Percentiles rank a stretch among this genome's conserved stretches.
Conservation (phyloP, 345 rosid species). For the Trapa bicornis region DNA sequence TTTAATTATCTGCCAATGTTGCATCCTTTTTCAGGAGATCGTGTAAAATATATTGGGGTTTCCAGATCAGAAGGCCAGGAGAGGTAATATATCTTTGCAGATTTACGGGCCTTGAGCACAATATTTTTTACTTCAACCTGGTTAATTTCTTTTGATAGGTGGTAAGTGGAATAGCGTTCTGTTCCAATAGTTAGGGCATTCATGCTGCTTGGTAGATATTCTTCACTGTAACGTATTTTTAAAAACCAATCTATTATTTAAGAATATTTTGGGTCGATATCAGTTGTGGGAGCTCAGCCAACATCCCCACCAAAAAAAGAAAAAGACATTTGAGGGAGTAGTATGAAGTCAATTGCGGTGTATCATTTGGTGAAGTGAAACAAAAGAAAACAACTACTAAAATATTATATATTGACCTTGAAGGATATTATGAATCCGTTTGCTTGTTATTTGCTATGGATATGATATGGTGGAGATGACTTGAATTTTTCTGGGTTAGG, state of each 20-base stretch:
- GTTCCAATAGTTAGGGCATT: not conserved
- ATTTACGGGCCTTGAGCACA: not conserved
- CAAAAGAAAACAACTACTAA: not conserved
- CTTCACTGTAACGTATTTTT: not conserved
- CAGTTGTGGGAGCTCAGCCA: not conserved
- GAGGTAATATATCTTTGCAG: constrained; percentile 33
- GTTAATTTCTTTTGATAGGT: not conserved
- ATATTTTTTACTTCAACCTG: not conserved
- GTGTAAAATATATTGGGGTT: constrained; percentile 70
- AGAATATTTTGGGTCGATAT: not conserved
- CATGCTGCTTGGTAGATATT: not conserved
- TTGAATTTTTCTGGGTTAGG: no score
- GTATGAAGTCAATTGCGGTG: not conserved
- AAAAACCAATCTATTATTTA: not conserved
- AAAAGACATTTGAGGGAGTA: not conserved
- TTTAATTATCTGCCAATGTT: not conserved
- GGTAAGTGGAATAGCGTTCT: not conserved
- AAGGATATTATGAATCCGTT: not conserved
- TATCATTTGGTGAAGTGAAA: not conserved
- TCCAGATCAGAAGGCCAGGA: constrained; percentile 43
- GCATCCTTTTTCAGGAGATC: constrained; percentile 52
- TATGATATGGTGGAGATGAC: not conserved
- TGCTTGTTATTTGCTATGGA: not conserved
- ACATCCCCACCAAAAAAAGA: not conserved
- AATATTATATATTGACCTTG: not conserved